Evolutionary conservation across 306 rosid genomes (phyloP), one percentile per base, ranked within the genome.

Genomic region (Malus sieversii): DNA sequence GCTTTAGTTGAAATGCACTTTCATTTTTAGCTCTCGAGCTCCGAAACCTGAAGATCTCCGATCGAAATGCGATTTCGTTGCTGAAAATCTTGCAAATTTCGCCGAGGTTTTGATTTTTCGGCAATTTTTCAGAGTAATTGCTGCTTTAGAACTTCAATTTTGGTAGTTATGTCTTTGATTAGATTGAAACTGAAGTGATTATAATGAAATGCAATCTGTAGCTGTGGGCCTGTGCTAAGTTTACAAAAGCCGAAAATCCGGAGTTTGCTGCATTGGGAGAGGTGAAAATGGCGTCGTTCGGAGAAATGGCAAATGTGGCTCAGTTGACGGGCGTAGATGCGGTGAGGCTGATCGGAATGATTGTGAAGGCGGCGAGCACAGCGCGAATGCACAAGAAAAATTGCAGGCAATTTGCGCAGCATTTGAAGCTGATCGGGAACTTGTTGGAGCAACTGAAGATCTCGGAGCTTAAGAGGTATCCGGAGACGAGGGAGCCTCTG

Each of bases 371-470:
- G 12, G 98, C 99, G 27, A 91, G 78, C 75, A 96, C 98, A 11
- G 99, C 99, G 0, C 79, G 96, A 71, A 90, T 90, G 99, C 99
- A 92, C 85, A 92, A 92, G 89, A 96, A 87, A 75, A 96, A 96
- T 60, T 96, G 99, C 85, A 84, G 93, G 83, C 97, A 96, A 23
- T 92, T 96, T 66, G 96, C 99, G 6, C 91, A 71, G 86, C 99
- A 96, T 70, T 66, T 96, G 74, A 96, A 92, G 96, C 78, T 96
- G 82, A 92, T 96, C 33, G 98, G 99, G 69, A 96, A 92, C 79
- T 84, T 96, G 84, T 75, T 96, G 71, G 99, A 96, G 73, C 98
- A 90, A 84, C 98, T 96, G 35, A 96, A 90, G 93, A 92, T 92
- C 87, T 89, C 99, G 44, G 98, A 92, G 89, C 91, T 96, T 6